Evolutionary conservation across 176 grass and related monocot species (phyloP), one percentile per base, ranked within the genome.

Genomic region (Panicum miliaceum): DNA sequence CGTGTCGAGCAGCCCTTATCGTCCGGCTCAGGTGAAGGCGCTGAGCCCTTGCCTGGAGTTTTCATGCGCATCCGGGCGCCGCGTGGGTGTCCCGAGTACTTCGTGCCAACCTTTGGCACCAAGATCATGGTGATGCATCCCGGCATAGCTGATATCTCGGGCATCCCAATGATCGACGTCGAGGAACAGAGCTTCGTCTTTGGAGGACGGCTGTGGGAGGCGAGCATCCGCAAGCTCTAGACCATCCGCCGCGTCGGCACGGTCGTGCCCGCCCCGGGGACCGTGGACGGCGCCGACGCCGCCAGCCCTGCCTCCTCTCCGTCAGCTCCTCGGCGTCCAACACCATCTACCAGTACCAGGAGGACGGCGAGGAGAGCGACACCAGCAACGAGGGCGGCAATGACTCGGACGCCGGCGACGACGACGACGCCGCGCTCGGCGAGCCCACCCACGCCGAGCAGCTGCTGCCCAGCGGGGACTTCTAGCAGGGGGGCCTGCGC

Each of bases 401-500:
- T 16, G 82, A 15, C 35, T 14, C 36, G 32, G 59, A 77, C 59
- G 32, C 3, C 19, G 41, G 26, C 23, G 74, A 36, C 6, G 78
- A 59, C 0, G 54, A 64, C 6, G 81, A 36, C 12, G 58, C 22
- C 6, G 14, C 76, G 12, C 75, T 86, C 66, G 83, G 53, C 10
- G 79, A 81, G 54, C 13, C 79, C 43, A 71, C 23, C 64, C 89
- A 93, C 68, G 70, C 88, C 6, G 88, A 93, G 35, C 89, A 88
- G 53, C 57, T 86, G 47, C 91, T 93, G 0, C 59, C 87, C 0
- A 86, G 86, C 62, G 94, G 91, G 0, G 94, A 91, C 79, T 97
- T 97, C 83, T 97, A 84, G 77, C 90, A 90, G 19, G 94, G 94
- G 2, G 83, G 88, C 37, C 83, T 92, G 29, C 70, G 36, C 38